Evolutionary conservation across 108 stramenopile species (phyloP).

Genomic region (Tribonema minus): DNA sequence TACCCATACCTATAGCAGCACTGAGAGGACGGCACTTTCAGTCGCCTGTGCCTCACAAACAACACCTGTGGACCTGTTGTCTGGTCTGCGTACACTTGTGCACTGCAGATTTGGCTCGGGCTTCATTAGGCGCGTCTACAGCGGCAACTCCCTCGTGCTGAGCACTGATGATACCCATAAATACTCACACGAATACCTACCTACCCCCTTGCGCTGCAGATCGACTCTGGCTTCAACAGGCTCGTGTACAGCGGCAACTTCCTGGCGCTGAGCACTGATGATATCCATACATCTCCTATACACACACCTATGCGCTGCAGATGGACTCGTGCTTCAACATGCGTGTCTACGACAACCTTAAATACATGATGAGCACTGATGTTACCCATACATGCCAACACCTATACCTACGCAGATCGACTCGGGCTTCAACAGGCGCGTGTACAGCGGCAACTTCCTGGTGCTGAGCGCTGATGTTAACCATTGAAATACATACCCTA

Average conservation of each 20-base stretch:
- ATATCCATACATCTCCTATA: not conserved
- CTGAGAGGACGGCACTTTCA: too few species aligned
- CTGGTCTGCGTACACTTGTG: not conserved
- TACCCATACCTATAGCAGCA: too few species aligned
- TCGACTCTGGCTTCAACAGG: not conserved
- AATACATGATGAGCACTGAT: too few species aligned
- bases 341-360: too few species aligned
- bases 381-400: too few species aligned
- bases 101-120: slow-evolving; percentile 56
- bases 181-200: too few species aligned
- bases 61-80: not conserved
- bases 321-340: not conserved
- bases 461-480: too few species aligned
- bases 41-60: not conserved
- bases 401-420: too few species aligned
- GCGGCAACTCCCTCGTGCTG: slow-evolving; percentile 35
- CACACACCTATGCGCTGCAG: not conserved
- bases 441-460: slow-evolving; percentile 38
- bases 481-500: too few species aligned
- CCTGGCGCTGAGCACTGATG: not conserved
- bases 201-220: too few species aligned
- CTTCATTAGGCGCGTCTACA: slow-evolving; percentile 56
- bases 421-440: slow-evolving; percentile 62
- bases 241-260: not conserved
- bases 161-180: too few species aligned